Evolutionary conservation across 1,284 basidiomycete genomes (phyloP), one percentile per base, ranked within the genome.

Genomic region (Exobasidium rhododendri): DNA sequence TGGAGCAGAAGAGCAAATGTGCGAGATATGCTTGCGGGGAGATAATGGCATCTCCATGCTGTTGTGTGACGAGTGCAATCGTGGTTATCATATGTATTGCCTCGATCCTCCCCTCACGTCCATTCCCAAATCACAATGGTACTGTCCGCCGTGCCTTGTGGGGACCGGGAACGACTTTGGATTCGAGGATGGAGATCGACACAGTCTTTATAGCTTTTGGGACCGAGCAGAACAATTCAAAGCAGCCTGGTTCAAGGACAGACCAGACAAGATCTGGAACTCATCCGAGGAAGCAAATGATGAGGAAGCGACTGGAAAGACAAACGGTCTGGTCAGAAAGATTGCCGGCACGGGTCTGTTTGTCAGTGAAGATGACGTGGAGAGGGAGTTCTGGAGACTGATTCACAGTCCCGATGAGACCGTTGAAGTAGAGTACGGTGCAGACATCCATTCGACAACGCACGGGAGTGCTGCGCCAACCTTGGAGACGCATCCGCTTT

Each of bases 361-460:
- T 1, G 87, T 94, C 17, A 87, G 88, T 1, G 94, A 99, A 80
- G 86, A 88, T 68, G 92, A 96, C 70, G 86, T 97, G 1, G 96
- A 99, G 83, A 84, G 85, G 56, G 94, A 98, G 81, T 99, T 98
- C 78, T 99, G 96, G 96, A 85, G 94, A 45, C 85, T 99, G 53
- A 92, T 97, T 4, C 89, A 96, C 80, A 90, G 89, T 35, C 86
- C 87, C 54, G 83, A 86, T 46, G 94, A 98, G 79, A 94, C 91
- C 0, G 93, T 99, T 20, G 96, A 98, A 80, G 89, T 98, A 47
- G 96, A 99, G 81, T 99, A 99, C 77, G 96, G 96, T 28, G 96
- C 96, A 0, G 96, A 99, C 80, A 89, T 99, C 28, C 94, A 97
- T 81, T 96, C 94, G 2, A 94, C 94, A 0, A 94, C 92, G 3